Evolutionary conservation across 2,329 filamentous ascomycete genomes (phyloP).

Genomic region (Xenoacremonium recifei): DNA sequence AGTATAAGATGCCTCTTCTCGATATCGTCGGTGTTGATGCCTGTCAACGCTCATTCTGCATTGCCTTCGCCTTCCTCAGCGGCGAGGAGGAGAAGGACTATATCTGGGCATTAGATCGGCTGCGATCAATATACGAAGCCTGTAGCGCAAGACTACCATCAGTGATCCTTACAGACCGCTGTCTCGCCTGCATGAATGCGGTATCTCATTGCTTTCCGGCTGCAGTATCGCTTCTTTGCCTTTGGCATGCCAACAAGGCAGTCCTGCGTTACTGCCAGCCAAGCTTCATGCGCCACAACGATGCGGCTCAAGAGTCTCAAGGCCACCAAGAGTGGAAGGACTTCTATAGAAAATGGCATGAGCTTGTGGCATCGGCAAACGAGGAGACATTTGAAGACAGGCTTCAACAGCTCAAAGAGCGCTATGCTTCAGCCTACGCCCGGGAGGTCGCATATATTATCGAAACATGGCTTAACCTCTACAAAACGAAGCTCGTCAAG

Average conservation of each 20-base stretch:
- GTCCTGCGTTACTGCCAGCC: background rate
- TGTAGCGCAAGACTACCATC: background rate
- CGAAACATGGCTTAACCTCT: constrained; percentile 11
- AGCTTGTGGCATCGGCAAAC: background rate
- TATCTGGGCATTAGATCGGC: constrained; percentile 12
- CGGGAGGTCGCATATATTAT: constrained; percentile 11
- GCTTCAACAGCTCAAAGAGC: background rate
- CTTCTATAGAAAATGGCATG: background rate
- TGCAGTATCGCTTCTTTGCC: constrained; percentile 12
- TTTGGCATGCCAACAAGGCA: constrained; percentile 3
- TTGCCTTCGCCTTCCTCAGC: constrained; percentile 14
- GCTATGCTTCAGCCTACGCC: background rate
- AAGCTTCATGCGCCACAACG: background rate
- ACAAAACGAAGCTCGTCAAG: constrained; percentile 19
- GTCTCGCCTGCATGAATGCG: constrained; percentile 7
- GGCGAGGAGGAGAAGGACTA: constrained; percentile 13
- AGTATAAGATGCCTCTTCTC: background rate
- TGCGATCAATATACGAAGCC: constrained; percentile 2
- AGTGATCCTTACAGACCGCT: background rate
- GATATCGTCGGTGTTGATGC: no score
- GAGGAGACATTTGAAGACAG: background rate
- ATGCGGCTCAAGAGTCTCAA: background rate
- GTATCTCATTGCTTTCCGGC: constrained; percentile 7
- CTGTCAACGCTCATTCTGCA: background rate
- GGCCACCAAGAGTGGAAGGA: background rate